A percentile compares a stretch with the other conserved stretches of the same genome.
Evolutionary conservation across 2,329 filamentous ascomycete species (phyloP).

Genomic region (Iodosphaeria phyllophila): DNA sequence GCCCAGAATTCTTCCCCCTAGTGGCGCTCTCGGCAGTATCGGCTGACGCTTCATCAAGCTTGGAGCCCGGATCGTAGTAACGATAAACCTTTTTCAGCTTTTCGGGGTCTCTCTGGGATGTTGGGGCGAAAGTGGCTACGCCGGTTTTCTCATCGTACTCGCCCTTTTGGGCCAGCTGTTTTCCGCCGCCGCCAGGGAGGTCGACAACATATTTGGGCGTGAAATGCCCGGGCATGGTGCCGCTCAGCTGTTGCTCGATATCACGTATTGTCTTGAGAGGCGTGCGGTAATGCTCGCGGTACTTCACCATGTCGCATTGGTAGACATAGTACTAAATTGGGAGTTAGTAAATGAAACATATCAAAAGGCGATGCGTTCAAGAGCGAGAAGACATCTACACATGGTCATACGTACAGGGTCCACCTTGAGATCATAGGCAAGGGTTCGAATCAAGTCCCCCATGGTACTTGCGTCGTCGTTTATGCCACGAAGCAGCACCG

Average conservation of each 20-base stretch:
- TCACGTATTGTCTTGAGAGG: conserved; percentile 38
- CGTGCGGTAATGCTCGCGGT: conserved; percentile 42
- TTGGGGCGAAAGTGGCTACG: conserved; percentile 34
- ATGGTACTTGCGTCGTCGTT: conserved; percentile 37
- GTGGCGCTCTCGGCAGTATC: too few species aligned
- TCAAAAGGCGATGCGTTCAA: background rate
- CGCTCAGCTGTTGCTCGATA: conserved; percentile 36
- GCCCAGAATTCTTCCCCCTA: too few species aligned
- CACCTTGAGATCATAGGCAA: conserved; percentile 34
- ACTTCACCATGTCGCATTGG: conserved; percentile 42
- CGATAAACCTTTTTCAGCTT: conserved; percentile 29
- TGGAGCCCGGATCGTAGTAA: conserved; percentile 40
- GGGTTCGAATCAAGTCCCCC: conserved; percentile 28
- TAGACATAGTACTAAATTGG: conserved; percentile 41
- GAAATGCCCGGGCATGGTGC: conserved; percentile 42
- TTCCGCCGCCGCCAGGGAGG: conserved; percentile 43
- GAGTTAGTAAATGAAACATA: conserved; percentile 1
- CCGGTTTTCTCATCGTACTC: conserved; percentile 34
- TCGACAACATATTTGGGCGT: conserved; percentile 45
- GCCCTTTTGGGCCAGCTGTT: conserved; percentile 35
- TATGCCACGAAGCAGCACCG: conserved; percentile 36
- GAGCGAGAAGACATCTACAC: background rate
- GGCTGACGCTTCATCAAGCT: too few species aligned
- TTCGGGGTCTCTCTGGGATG: conserved; percentile 26
- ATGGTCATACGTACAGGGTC: conserved; percentile 24